Evolutionary conservation across 164 flowering plant species (phyloP), one percentile per base, ranked within the genome.

Genomic region (Magnolia sinica): DNA sequence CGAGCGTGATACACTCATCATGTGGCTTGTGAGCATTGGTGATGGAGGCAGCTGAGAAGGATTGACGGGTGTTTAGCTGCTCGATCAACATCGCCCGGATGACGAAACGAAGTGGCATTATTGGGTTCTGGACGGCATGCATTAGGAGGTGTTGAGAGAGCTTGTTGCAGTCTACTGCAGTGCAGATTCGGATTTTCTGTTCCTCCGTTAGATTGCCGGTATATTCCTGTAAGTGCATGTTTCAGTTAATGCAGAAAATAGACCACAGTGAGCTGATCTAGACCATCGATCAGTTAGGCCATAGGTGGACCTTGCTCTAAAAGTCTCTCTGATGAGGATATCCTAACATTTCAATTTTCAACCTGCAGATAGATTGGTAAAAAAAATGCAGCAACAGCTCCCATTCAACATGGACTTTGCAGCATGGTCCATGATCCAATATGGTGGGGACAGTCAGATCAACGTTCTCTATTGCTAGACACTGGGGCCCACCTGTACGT

Each of bases 81-180:
- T 91, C 92, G 5, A 85, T 82, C 64, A 92, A 76, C 98, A 92
- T 91, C 77, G 97, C 96, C 75, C 90, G 92, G 74, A 95, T 88
- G 1, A 91, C 76, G 75, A 95, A 90, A 31, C 94, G 74, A 8
- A 95, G 76, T 3, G 98, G 97, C 93, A 94, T 87, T 65, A 82
- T 74, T 0, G 93, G 94, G 87, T 93, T 92, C 72, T 91, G 95
- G 2, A 95, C 92, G 2, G 92, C 91, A 50, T 91, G 92, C 70
- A 89, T 61, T 18, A 92, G 87, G 72, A 82, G 63, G 11, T 79
- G 76, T 0, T 91, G 82, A 2, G 97, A 90, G 45, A 95, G 88
- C 78, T 84, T 90, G 81, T 76, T 81, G 81, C 95, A 95, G 82
- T 92, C 94, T 3, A 92, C 84, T 70, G 78, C 72, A 55, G 78